Percentiles rank a stretch among this genome's conserved stretches.
Conservation (phyloP, 1,139 yeast species). For the Ogataea hybrid region DNA sequence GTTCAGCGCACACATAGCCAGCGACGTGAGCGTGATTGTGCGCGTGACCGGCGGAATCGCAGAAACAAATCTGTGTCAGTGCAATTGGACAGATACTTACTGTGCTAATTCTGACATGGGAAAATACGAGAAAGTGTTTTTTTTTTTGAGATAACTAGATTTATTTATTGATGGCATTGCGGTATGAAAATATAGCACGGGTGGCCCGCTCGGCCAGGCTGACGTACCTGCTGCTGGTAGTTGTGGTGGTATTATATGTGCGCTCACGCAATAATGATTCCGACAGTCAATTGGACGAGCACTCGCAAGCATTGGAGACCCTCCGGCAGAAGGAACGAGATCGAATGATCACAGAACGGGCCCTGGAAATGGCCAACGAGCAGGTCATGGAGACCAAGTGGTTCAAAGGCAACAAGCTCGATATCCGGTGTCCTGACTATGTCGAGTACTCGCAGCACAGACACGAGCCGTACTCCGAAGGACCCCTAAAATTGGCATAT, state of each 20-base stretch:
- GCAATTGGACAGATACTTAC: constrained; percentile 18
- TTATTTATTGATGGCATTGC: constrained; percentile 10
- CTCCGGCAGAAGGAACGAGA: constrained; percentile 1
- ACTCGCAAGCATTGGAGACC: neutral
- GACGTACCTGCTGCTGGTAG: constrained; percentile 11
- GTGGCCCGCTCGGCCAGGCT: constrained; percentile 13
- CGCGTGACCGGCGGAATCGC: constrained; percentile 39
- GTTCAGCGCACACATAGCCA: constrained; percentile 35
- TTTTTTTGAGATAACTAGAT: neutral
- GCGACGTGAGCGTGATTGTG: constrained; percentile 34
- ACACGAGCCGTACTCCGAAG: constrained; percentile 52
- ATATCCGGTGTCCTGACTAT: constrained; percentile 37
- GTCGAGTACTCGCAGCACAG: constrained; percentile 36
- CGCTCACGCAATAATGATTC: constrained; percentile 6
- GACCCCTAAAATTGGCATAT: constrained; percentile 53
- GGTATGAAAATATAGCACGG: constrained; percentile 8
- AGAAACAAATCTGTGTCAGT: constrained; percentile 32
- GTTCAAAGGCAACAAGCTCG: constrained; percentile 20
- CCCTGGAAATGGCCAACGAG: neutral
- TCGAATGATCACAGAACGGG: neutral
- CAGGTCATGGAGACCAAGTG: constrained; percentile 10
- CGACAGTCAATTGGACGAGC: constrained; percentile 1
- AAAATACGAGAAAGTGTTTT: neutral
- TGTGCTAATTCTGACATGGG: constrained; percentile 28
- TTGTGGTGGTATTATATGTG: constrained; percentile 10